These are phyloP conservation scores for Polysphondylium violaceum DNA, from an alignment of 78 protist genomes.

Conservation along the genomic window DNA sequence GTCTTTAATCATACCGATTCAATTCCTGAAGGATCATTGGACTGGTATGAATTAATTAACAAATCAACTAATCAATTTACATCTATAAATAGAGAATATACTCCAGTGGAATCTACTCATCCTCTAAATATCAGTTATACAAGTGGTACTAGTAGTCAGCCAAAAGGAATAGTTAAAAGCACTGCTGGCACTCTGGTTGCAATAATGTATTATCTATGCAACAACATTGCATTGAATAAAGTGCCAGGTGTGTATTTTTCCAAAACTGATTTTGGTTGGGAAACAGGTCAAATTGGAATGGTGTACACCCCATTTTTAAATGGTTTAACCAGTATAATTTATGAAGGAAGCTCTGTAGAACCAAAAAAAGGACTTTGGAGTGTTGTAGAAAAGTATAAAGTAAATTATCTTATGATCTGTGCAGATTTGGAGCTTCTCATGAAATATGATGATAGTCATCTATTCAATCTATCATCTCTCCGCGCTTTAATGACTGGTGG, in stretches of 20 bases:
- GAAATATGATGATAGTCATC: too few species aligned
- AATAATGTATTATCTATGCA: conserved; percentile 19
- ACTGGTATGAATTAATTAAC: conserved; percentile 33
- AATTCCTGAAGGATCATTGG: not conserved
- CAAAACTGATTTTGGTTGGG: conserved; percentile 28
- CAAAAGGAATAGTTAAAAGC: conserved; percentile 44
- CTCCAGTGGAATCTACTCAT: conserved; percentile 71
- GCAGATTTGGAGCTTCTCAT: conserved; percentile 25
- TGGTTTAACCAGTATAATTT: conserved; percentile 70
- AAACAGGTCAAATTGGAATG: conserved; percentile 28
- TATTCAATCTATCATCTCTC: conserved; percentile 51
- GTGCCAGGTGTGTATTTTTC: not conserved
- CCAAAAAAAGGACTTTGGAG: conserved; percentile 79
- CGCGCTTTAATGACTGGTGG: conserved; percentile 40
- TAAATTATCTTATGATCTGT: too few species aligned
- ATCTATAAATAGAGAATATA: conserved; percentile 12
- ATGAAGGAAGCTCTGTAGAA: conserved; percentile 62
- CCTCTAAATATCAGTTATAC: conserved; percentile 94
- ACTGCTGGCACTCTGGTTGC: conserved; percentile 55
- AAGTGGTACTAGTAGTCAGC: conserved; percentile 88
- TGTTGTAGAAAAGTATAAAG: conserved; percentile 20
- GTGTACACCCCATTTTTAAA: conserved; percentile 13
- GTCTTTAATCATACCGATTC: not conserved
- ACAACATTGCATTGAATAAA: not conserved
- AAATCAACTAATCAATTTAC: not conserved